Evolutionary conservation across 495 filamentous ascomycete genomes (phyloP).

Genomic region (Penicillium turbatum): DNA sequence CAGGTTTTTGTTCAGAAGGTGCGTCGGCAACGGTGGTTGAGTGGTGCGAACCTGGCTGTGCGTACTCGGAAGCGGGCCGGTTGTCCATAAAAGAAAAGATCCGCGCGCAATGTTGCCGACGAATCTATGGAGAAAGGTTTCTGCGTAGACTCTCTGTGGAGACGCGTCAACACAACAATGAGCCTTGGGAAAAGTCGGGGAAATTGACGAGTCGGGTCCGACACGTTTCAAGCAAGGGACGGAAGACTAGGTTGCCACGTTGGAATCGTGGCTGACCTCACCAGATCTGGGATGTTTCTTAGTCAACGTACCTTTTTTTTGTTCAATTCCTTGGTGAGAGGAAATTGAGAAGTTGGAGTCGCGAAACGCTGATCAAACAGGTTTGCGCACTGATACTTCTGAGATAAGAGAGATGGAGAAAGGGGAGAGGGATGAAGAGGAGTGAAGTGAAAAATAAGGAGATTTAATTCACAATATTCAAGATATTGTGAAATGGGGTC

Average conservation of each 20-base stretch:
- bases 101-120: conserved; percentile 14
- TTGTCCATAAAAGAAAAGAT: conserved; percentile 62
- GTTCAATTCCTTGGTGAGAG: background rate
- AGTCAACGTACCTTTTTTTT: background rate
- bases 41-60: conserved; percentile 98
- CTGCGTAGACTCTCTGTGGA: conserved; percentile 2
- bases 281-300: background rate
- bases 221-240: conserved; percentile 34
- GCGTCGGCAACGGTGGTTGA: conserved; percentile 45
- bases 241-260: conserved; percentile 26
- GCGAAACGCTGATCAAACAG: conserved; percentile 12
- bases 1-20: conserved; percentile 73
- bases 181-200: conserved; percentile 19
- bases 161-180: conserved; percentile 17
- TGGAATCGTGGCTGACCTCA: conserved; percentile 19
- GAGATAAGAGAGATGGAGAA: background rate
- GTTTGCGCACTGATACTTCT: background rate
- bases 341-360: background rate
- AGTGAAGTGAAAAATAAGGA: background rate
- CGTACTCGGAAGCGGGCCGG: conserved; percentile 85
- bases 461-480: conserved; percentile 1
- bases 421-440: background rate
- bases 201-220: conserved; percentile 28
- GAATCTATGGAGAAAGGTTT: conserved; percentile 10
- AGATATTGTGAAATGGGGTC: conserved; percentile 10